Base-by-base conservation (phyloP, 805 yeast genomes). In the Blastobotrys robertii region DNA sequence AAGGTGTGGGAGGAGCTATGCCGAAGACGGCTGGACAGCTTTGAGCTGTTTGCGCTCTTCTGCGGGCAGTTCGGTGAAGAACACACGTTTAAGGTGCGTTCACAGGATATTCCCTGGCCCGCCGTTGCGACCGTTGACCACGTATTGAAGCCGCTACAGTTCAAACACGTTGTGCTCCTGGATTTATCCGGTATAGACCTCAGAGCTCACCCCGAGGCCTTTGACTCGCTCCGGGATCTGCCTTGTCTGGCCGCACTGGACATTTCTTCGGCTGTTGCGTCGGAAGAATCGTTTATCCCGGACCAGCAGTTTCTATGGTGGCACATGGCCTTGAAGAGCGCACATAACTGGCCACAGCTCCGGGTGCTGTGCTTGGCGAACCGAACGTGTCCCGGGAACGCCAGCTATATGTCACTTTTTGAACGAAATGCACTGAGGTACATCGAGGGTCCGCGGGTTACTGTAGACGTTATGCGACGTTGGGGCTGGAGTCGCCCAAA, bases 1-100 rank as follows among this genome's bases (percentile, higher is more conserved):
- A 22, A 14, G 7, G 50, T 50, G 11, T 50, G 54, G 54, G 16
- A 29, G 16, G 11, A 19, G 25, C 35, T 50, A 12, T 48, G 52
- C 34, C 14, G n/a, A 12, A 30, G 16, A 6, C 48, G 49, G n/a
- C 30, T 30, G 8, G 54, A 49, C 37, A 44, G 49, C 8, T 49
- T 41, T 32, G 37, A 32, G 28, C 29, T 49, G 29, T 49, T 47
- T 31, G 28, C 33, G 10, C 15, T 47, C 32, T 50, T 50, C 36
- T 36, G 38, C 11, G 19, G 12, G 8, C 25, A 11, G 11, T 49
- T 45, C 36, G 43, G 49, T 11, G 6, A 15, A 4, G 44, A 47
- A 37, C 29, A 9, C 8, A 44, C 34, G n/a, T 49, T 49, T 25
- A 15, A 25, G 16, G 44, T 49, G 25, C 52, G 47, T 30, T 34